These are phyloP conservation scores for Theobroma grandiflorum DNA, from an alignment of 441 rosid species.

Conservation along the genomic window DNA sequence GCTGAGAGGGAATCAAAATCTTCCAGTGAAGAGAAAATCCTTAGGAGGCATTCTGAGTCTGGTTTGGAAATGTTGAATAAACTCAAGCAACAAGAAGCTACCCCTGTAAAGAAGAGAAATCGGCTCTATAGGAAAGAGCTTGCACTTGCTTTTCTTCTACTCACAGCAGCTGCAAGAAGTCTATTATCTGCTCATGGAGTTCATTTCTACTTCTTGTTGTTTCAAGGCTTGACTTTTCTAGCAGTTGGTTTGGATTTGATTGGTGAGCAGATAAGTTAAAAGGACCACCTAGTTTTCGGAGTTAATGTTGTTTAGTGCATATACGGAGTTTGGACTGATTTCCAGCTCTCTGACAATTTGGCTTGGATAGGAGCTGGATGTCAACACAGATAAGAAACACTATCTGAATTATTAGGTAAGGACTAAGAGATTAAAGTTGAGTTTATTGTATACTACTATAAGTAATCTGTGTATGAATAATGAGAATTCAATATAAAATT, in stretches of 20 bases:
- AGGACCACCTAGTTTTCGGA: not conserved
- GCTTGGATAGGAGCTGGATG: slow-evolving; percentile 24
- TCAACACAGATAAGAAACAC: slow-evolving; percentile 29
- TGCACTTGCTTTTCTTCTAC: slow-evolving; percentile 81
- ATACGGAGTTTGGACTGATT: slow-evolving; percentile 31
- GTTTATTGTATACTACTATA: slow-evolving; percentile 30
- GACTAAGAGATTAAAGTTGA: slow-evolving; percentile 25
- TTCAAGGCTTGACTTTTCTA: slow-evolving; percentile 88
- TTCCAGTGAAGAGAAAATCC: slow-evolving; percentile 59
- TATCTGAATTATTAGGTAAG: slow-evolving; percentile 25
- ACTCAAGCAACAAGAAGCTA: slow-evolving; percentile 57
- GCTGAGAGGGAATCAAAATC: slow-evolving; percentile 77
- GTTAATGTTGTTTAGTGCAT: slow-evolving; percentile 26
- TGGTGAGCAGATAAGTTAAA: slow-evolving; percentile 86
- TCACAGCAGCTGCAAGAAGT: slow-evolving; percentile 90
- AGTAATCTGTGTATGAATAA: slow-evolving; percentile 31
- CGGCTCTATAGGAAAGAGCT: slow-evolving; percentile 80
- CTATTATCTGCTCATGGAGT: slow-evolving; percentile 86
- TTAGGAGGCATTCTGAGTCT: slow-evolving; percentile 75
- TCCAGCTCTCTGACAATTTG: slow-evolving; percentile 29
- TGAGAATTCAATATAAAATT: slow-evolving; percentile 19
- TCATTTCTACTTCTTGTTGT: slow-evolving; percentile 91
- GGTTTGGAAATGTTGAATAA: slow-evolving; percentile 74
- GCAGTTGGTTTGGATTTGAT: slow-evolving; percentile 92
- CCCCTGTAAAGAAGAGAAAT: slow-evolving; percentile 54